Percentiles rank a stretch among this genome's conserved stretches.
phyloP scores from a whole-genome alignment of 768 basidiomycete genomes.

The Brasilioporus rufonigricans region DNA sequence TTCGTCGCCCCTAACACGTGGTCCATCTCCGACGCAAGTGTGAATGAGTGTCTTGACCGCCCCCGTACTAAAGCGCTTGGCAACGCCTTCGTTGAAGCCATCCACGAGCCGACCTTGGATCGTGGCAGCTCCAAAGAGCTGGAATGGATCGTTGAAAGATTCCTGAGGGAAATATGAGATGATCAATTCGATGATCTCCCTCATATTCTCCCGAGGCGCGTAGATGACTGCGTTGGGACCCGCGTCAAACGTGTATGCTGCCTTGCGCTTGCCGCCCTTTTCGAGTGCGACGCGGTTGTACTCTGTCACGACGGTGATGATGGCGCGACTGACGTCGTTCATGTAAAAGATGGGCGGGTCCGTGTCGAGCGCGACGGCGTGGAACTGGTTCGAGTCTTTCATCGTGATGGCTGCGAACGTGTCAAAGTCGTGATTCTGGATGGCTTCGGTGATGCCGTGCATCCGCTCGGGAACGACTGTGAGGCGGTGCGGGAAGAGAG shows the following conservation, averaged over 20 bases:
- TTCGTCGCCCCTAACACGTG: constrained; percentile 59
- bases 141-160: constrained; percentile 74
- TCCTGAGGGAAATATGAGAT: constrained; percentile 85
- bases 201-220: constrained; percentile 71
- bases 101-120: constrained; percentile 52
- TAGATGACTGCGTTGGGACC: constrained; percentile 99
- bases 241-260: constrained; percentile 98
- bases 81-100: constrained; percentile 79
- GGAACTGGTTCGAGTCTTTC: constrained; percentile 98
- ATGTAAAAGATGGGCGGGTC: constrained; percentile 99
- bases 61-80: constrained; percentile 67
- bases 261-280: constrained; percentile 59
- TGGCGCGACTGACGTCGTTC: constrained; percentile 95
- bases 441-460: constrained; percentile 77
- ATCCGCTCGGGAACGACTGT: constrained; percentile 88
- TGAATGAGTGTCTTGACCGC: constrained; percentile 90
- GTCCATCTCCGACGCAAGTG: constrained; percentile 91
- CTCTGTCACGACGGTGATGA: constrained; percentile 88
- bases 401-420: constrained; percentile 90
- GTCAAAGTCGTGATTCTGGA: constrained; percentile 78
- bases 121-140: constrained; percentile 47
- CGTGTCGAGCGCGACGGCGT: constrained; percentile 95
- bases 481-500: constrained; percentile 88
- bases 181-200: constrained; percentile 74
- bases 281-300: constrained; percentile 80